Evolutionary conservation across 768 basidiomycete genomes (phyloP), one percentile per base, ranked within the genome.

Genomic region (Termitomyces sp.): DNA sequence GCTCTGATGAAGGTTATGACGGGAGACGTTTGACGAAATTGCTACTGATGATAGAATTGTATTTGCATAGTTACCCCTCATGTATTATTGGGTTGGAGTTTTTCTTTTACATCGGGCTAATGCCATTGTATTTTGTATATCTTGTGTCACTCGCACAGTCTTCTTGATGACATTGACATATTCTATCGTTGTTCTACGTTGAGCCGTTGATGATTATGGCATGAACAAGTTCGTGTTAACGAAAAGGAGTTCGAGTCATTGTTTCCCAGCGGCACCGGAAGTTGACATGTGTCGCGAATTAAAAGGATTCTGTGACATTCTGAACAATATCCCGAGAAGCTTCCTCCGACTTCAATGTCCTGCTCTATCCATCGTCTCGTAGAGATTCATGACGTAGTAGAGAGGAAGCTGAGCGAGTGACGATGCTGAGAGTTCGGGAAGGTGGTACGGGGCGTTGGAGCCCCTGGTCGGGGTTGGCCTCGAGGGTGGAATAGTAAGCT

Each of bases 361-460:
- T 81, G 67, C 1, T 80, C 77, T 83, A 86, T 86, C 77, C 84
- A 86, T 86, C 43, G 71, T 78, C 35, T 75, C 68, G n/a, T 73
- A 57, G 10, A 74, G 63, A 20, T 75, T 78, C 83, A 87, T 85
- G 63, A 85, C 69, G 62, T 86, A 85, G 72, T 85, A 86, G 15
- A 72, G 71, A 7, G 85, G 84, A 25, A 86, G 58, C 3, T 61
- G 63, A 3, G 76, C 70, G 33, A 82, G 65, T 43, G 73, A 67
- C 18, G 56, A 48, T 0, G 71, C 67, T 16, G 70, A 70, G 11
- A 67, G 55, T 5, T 63, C 62, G 1, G 69, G 62, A 20, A 84
- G 67, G 2, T 71, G 73, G 36, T 68, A 70, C 0, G 76, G 70
- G 5, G 66, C 57, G 63, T 82, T 81, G 5, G 63, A 63, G 4